These are phyloP conservation scores for Psidium friedrichsthalianum DNA, from an alignment of 345 rosid genomes.

Conservation along the genomic window DNA sequence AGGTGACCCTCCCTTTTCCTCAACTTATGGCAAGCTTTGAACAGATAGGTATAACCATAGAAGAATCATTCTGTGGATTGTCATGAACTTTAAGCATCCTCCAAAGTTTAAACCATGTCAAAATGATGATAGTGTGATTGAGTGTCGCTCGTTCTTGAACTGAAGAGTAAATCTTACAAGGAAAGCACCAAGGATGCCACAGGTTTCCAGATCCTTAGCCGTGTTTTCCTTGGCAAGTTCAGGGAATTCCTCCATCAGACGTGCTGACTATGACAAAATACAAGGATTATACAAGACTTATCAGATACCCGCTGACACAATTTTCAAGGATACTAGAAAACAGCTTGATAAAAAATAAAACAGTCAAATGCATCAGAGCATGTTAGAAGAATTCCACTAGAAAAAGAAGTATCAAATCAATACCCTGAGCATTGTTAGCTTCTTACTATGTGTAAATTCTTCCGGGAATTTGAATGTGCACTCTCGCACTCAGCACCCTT, in stretches of 20 bases:
- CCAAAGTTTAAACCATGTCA: neutral
- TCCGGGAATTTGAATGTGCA: slow-evolving; percentile 11
- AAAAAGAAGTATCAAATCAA: neutral
- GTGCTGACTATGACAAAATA: slow-evolving; percentile 34
- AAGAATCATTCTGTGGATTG: neutral
- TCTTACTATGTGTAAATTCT: slow-evolving; percentile 77
- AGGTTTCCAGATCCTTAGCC: slow-evolving; percentile 78
- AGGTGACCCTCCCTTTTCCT: neutral
- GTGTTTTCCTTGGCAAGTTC: slow-evolving; percentile 83
- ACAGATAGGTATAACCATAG: neutral
- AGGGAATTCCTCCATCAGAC: slow-evolving; percentile 72
- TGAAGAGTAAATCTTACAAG: slow-evolving; percentile 38
- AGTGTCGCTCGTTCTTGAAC: neutral
- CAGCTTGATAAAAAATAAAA: neutral
- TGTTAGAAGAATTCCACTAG: neutral
- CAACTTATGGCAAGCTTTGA: no score
- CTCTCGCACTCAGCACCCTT: slow-evolving; percentile 16
- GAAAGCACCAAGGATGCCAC: slow-evolving; percentile 82
- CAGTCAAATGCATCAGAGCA: neutral
- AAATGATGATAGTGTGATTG: neutral
- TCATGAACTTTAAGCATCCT: no score
- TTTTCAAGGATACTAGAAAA: neutral
- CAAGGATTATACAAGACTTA: neutral
- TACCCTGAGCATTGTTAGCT: neutral
- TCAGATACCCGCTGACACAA: neutral